Evolutionary conservation across 148 eudicot species (phyloP), one percentile per base, ranked within the genome.

Genomic region (Persicaria tinctoria): DNA sequence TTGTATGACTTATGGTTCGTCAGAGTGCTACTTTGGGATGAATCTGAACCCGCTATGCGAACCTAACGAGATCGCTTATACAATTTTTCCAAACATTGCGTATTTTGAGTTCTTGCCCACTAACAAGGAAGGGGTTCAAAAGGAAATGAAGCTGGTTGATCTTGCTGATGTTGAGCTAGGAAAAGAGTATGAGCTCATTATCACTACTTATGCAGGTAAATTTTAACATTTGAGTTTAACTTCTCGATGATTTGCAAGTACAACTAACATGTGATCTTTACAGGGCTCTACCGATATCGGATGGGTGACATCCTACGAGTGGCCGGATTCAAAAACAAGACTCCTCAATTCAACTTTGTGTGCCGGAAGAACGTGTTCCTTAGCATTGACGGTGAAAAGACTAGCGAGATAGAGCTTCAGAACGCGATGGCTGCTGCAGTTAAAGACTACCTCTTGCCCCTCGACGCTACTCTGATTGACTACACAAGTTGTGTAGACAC

Each of bases 141-240:
- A 80, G 9, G 81, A 77, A 32, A 32, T 32, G 23, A 76, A 82
- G 56, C 51, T 80, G 54, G 81, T 85, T 72, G 85, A 85, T 77
- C 81, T 85, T 38, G 85, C 73, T 54, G 80, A 85, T 76, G 87
- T 85, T 32, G 63, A 85, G 66, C 71, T 85, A 18, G 87, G 85
- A n/a, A 74, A 82, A 4, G 87, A 85, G 64, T 85, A 85, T 46
- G 87, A 85, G 83, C 83, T 85, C 64, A 81, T 82, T 17, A 73
- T 85, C 75, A 85, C 87, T 18, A 85, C 87, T 57, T 85, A 85
- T 74, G 77, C 87, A 5, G 88, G 88, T 84, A 68, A 75, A 32
- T 32, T 32, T 32, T 32, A 32, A 32, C 41, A 32, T 32, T 32
- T 32, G 41, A 32, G 41, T 32, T 32, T 2, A 32, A 32, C 41